Conservation (phyloP, 2,329 filamentous ascomycete genomes). For the Colletotrichum gloeosporioides region DNA sequence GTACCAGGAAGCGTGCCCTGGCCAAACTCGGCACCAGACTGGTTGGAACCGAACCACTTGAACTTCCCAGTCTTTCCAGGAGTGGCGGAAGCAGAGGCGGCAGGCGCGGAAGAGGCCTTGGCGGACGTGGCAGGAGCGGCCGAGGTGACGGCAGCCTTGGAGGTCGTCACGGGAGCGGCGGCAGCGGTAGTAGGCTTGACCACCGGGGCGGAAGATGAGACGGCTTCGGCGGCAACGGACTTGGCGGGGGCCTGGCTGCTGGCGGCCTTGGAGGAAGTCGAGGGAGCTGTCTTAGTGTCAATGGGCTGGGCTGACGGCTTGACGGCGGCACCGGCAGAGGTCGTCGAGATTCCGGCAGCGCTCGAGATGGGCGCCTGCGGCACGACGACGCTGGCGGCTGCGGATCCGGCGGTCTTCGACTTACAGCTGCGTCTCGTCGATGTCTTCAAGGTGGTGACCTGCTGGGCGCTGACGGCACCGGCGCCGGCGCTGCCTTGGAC, state of each 20-base stretch:
- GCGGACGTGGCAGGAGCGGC: not conserved
- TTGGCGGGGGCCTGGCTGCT: not conserved
- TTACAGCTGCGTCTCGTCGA: constrained; percentile 8
- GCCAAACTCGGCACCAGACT: constrained; percentile 70
- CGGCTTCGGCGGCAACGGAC: not conserved
- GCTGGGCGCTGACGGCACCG: not conserved
- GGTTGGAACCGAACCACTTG: constrained; percentile 48
- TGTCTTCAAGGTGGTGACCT: constrained; percentile 1
- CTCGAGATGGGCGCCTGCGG: not conserved
- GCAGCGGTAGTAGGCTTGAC: not conserved
- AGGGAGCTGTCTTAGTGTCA: not conserved
- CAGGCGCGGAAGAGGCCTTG: not conserved
- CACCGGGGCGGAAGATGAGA: not conserved
- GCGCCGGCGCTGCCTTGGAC: constrained; percentile 22
- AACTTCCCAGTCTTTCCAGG: constrained; percentile 29
- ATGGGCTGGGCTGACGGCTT: not conserved
- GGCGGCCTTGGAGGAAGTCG: not conserved
- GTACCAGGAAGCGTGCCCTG: constrained; percentile 58
- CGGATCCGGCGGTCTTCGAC: not conserved
- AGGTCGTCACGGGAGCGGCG: not conserved
- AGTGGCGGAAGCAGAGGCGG: not conserved
- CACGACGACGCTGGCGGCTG: not conserved
- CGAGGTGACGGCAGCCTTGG: not conserved
- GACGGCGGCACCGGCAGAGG: not conserved
- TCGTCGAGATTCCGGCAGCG: not conserved